Base-by-base conservation (phyloP, 257 asterid species). In the Jacaranda mimosifolia region DNA sequence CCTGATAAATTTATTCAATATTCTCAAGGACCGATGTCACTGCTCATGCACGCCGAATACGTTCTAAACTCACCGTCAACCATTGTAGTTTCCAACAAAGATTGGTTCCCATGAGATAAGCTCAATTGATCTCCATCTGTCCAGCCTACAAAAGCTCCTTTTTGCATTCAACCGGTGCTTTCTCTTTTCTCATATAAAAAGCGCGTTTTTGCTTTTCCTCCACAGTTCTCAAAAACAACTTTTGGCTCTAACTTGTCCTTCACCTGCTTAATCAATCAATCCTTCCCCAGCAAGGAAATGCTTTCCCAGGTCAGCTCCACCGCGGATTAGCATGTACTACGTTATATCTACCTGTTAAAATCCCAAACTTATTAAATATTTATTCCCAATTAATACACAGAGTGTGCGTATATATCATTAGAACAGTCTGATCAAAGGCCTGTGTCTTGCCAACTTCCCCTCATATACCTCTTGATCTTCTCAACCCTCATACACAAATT, bases 361-460 rank as follows among this genome's bases (percentile, higher is more conserved):
- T 51, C 52, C 4, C 55, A 40, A 72, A 49, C 67, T 67, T 79
- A 73, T 35, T 36, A 53, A 39, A 10, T 43, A 58, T 39, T 51
- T 35, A 80, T 69, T 68, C 51, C 66, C n/a, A 52, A 21, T 64
- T 17, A 42, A 36, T 43, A 51, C 45, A 21, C 14, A 15, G 6
- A 38, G 7, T n/a, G 9, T 9, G 3, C 9, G 11, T 45, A 59
- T 32, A 18, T 6, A 58, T 15, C 43, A 58, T 38, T 38, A 65
- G 7, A 53, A 19, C 18, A 48, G 26, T 19, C 6, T 55, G 3
- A 8, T 42, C 48, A 65, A 64, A 69, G 18, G 57, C 60, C 71
- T 42, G 56, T 9, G 72, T 60, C 83, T 56, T 51, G 76, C 76
- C 19, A 80, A 5, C 83, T 82, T 53, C 80, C 32, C 43, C 64